Base-by-base conservation (phyloP, 1,139 yeast species). In the Sugiyamaella xylanicola region DNA sequence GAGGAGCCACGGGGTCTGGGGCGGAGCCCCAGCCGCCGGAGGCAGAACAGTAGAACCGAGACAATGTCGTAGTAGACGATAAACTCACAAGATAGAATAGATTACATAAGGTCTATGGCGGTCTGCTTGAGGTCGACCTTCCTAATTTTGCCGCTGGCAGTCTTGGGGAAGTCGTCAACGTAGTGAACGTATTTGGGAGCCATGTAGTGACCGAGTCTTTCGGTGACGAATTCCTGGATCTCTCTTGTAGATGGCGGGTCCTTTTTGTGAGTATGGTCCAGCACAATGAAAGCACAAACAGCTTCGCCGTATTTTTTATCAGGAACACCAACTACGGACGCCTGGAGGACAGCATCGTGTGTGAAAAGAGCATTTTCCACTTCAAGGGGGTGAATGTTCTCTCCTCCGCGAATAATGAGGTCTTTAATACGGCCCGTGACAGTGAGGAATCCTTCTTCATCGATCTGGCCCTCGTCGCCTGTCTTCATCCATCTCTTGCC, bases 351-450 rank as follows among this genome's bases (percentile, higher is more conserved):
- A 32, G 63, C 59, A 9, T 65, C 65, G 51, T 69, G 72, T 21
- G 61, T 56, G 49, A 67, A 67, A n/a, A 70, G 60, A 4, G 63
- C 67, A 47, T 69, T 68, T 49, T 70, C 74, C 47, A 70, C 65
- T 46, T 70, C 73, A 29, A 68, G 58, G 1, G 74, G 74, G 36
- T 68, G 70, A 42, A 70, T 66, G 53, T 70, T 70, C 57, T 70
- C 73, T n/a, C 74, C 74, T 19, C 73, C 73, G 17, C 73, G 65
- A 48, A 70, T 70, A 51, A 70, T 70, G 32, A 69, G 61, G 40
- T 70, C 74, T 59, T 70, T 70, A 55, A 69, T 66, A n/a, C 73
- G 64, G 17, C 73, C 74, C 1, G 72, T 68, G 20, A 70, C 69
- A 20, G 61, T 58, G 21, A 70, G 56, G 53, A 62, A 69, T 3